Evolutionary conservation across 768 basidiomycete species (phyloP), one percentile per base, ranked within the genome.

Genomic region (Terana coerulea): DNA sequence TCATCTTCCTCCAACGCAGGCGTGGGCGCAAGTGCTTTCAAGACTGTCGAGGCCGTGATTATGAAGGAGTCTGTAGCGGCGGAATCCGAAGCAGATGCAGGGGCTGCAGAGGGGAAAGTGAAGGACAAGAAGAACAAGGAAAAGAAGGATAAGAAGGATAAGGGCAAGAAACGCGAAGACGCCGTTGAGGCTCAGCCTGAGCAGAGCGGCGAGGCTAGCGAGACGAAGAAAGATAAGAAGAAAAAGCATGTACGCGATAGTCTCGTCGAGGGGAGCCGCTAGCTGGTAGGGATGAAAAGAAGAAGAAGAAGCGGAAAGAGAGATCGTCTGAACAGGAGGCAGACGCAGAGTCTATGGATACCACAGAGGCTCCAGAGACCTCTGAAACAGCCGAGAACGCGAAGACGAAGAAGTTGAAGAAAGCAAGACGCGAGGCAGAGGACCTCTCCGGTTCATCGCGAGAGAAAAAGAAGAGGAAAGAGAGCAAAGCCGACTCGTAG

Each of bases 191-290:
- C 35, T 4, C 48, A 42, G 14, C 43, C 33, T n/a, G 34, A 41
- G 24, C 49, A 55, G 45, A 55, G 57, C 10, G 57, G 47, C 19
- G 34, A 39, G 44, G 24, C 58, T 43, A 58, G 54, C 11, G 31
- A 47, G 36, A 39, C 51, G 9, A 49, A 61, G 56, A 60, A 61
- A 56, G 41, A 45, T 31, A 39, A 50, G 50, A 59, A 62, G 61
- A 49, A 61, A 46, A 68, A 69, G 55, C 63, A 61, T 47, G 66
- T 11, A 49, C 54, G 53, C 25, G 59, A 55, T 37, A 55, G 47
- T 33, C 55, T 52, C 6, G 51, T 41, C 7, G 51, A 51, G 45
- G 45, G 8, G 47, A 42, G 40, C 45, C 17, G 17, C 30, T 28
- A 5, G 44, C 3, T 3, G 49, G 10, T 6, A 33, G 31, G 37